phyloP scores from a whole-genome alignment of 2,329 filamentous ascomycete genomes.

The Ophiostoma sp. region DNA sequence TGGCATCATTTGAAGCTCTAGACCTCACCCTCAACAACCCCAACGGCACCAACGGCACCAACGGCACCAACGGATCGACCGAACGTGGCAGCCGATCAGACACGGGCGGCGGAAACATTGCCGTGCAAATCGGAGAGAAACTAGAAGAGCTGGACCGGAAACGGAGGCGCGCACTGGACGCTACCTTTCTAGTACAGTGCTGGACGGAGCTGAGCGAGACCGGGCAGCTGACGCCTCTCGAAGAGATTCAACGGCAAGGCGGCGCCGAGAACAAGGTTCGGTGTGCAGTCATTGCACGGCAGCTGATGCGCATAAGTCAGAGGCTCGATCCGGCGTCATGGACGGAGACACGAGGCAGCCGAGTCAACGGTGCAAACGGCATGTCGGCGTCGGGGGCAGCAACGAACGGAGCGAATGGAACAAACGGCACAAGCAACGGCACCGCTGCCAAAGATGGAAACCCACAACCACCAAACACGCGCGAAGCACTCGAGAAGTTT shows the following conservation, averaged over 20 bases:
- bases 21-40: constrained; percentile 73
- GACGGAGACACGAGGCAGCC: constrained; percentile 55
- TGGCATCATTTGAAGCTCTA: constrained; percentile 84
- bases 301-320: constrained; percentile 90
- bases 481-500: constrained; percentile 93
- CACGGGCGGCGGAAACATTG: constrained; percentile 69
- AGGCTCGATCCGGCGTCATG: constrained; percentile 75
- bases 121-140: constrained; percentile 89
- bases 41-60: constrained; percentile 38
- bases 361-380: constrained; percentile 41
- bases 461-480: constrained; percentile 53
- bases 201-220: constrained; percentile 93
- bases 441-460: constrained; percentile 33
- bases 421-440: constrained; percentile 43
- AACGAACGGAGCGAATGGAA: constrained; percentile 37
- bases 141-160: constrained; percentile 94
- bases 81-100: constrained; percentile 47
- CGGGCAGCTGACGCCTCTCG: constrained; percentile 77
- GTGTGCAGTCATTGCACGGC: constrained; percentile 87
- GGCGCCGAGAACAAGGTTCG: constrained; percentile 88
- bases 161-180: constrained; percentile 80
- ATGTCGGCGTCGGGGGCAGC: constrained; percentile 37
- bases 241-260: constrained; percentile 80
- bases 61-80: constrained; percentile 34
- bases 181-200: constrained; percentile 91